Percentiles rank a stretch among this genome's conserved stretches.
These are phyloP conservation scores for Endoconidiophora laricicola DNA, from an alignment of 2,329 filamentous ascomycete genomes.

Conservation along the genomic window DNA sequence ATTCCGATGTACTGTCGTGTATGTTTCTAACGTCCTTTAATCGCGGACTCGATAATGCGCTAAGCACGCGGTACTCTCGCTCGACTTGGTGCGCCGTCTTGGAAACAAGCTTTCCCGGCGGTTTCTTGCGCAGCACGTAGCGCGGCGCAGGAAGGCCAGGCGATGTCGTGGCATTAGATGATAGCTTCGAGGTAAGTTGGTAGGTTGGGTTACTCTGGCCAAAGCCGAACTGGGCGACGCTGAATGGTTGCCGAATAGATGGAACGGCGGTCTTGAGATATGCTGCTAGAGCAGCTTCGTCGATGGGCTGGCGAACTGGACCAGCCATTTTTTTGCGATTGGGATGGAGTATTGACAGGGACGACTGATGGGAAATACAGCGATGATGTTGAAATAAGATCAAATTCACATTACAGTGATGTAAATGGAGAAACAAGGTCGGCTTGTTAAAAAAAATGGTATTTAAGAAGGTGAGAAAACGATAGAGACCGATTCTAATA, in stretches of 20 bases:
- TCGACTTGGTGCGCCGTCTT: conserved; percentile 94
- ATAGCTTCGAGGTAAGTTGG: conserved; percentile 48
- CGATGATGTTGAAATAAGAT: neutral
- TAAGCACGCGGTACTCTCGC: conserved; percentile 81
- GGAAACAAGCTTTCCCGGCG: conserved; percentile 81
- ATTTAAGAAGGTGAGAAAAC: neutral
- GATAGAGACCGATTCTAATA: neutral
- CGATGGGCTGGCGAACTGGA: conserved; percentile 75
- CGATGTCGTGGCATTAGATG: neutral
- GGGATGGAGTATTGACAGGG: neutral
- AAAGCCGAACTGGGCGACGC: conserved; percentile 60
- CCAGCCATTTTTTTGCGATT: conserved; percentile 50
- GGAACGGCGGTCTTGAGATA: conserved; percentile 37
- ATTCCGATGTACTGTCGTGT: no score
- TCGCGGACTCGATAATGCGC: conserved; percentile 43
- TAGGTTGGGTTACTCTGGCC: conserved; percentile 97
- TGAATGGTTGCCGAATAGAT: neutral
- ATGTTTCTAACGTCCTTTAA: conserved; percentile 33
- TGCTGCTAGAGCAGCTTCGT: conserved; percentile 58
- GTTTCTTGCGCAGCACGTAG: conserved; percentile 94
- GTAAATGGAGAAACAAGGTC: neutral
- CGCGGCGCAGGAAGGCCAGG: conserved; percentile 38
- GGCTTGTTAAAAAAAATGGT: neutral
- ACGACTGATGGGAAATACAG: neutral
- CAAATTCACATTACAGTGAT: neutral